These are phyloP conservation scores for Spergularia marina DNA, from an alignment of 148 eudicot species.

Conservation along the genomic window DNA sequence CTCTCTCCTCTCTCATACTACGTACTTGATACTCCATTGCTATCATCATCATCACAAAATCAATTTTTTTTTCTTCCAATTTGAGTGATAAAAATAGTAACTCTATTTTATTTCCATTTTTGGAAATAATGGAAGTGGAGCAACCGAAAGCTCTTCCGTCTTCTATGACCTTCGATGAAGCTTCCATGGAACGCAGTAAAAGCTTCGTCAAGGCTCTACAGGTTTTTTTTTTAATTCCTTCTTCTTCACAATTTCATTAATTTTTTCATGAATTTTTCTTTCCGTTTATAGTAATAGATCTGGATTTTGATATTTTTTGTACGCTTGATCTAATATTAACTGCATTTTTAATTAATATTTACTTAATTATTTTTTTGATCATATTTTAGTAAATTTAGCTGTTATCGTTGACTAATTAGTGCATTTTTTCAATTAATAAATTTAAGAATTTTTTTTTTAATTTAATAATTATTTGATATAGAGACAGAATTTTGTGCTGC, in stretches of 20 bases:
- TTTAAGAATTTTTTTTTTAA: neutral
- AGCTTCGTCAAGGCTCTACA: slow-evolving; percentile 48
- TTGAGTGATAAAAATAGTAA: too few species aligned
- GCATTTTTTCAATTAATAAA: neutral
- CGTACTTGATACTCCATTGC: too few species aligned
- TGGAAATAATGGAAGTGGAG: slow-evolving; percentile 25
- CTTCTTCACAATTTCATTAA: neutral
- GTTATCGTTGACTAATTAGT: slow-evolving; percentile 25
- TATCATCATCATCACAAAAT: neutral
- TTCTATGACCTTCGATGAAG: slow-evolving; percentile 43
- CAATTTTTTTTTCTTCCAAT: neutral
- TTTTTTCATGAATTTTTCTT: neutral
- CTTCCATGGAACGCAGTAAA: slow-evolving; percentile 47
- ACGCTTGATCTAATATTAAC: slow-evolving; percentile 17
- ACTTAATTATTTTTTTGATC: neutral
- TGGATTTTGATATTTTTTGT: slow-evolving; percentile 14
- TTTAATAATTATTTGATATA: neutral
- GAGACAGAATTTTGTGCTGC: neutral
- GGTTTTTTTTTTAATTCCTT: slow-evolving; percentile 22
- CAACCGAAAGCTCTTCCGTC: slow-evolving; percentile 19
- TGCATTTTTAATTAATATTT: neutral
- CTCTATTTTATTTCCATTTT: slow-evolving; percentile 6
- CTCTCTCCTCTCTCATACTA: neutral
- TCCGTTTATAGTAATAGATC: slow-evolving; percentile 13
- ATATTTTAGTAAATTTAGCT: neutral